Base-by-base conservation (phyloP, 257 asterid genomes). In the Craterostigma plantagineum region DNA sequence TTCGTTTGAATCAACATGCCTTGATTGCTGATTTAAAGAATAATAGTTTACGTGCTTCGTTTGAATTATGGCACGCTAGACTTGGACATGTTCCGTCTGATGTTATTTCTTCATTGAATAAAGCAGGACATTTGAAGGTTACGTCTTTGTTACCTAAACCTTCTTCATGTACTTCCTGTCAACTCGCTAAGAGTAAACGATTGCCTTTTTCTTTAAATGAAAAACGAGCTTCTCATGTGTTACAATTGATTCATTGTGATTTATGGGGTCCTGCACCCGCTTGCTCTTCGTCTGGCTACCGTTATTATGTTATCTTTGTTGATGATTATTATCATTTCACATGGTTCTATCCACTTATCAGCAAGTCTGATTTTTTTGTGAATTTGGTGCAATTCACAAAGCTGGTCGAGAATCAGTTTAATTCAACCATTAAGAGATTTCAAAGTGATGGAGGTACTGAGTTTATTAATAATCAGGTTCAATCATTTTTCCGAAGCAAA, bases 261-360 rank as follows among this genome's bases (percentile, higher is more conserved):
- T 33, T 55, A 9, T 56, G 55, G 61, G 61, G 60, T 1, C 53
- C 60, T 2, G 17, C 53, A 4, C 60, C 47, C 7, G 18, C 47
- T 23, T 3, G 2, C 11, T 36, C 53, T 4, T 1, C 23, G 18
- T 23, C 13, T 12, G 46, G 52, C 2, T 54, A 8, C 46, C 16
- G 40, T 0, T 54, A 35, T 11, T 54, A 54, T 54, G 47, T 27
- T 3, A 10, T 45, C 4, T 45, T 54, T 45, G 14, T 54, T n/a
- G 59, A 54, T 30, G 52, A 46, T 23, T 54, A 0, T 11, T 16
- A 35, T 37, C 45, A 18, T 11, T 50, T 50, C 16, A 37, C 54
- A 4, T 50, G 54, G 54, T 7, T 50, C 9, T 50, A 37, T 38
- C 54, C 46, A 1, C 8, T 50, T 14, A 12, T 15, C 3, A 6